phyloP scores from a whole-genome alignment of 345 rosid species.

The Corchorus olitorius region DNA sequence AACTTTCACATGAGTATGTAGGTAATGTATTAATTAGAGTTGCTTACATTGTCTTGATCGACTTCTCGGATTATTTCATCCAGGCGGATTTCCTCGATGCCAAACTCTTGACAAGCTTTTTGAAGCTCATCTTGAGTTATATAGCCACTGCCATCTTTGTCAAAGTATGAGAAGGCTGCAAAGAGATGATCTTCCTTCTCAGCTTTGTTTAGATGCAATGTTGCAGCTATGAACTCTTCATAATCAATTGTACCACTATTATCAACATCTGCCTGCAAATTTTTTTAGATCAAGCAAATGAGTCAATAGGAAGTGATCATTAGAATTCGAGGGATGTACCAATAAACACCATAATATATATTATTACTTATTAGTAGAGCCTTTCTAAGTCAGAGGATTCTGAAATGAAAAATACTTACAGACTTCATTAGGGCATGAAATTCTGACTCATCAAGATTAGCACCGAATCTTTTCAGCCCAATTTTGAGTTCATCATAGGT shows the following conservation, averaged over 20 bases:
- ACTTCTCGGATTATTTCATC: slow-evolving; percentile 63
- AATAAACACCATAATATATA: background rate
- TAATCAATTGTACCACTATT: slow-evolving; percentile 74
- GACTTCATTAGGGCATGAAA: slow-evolving; percentile 66
- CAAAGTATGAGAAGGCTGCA: slow-evolving; percentile 70
- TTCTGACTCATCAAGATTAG: slow-evolving; percentile 67
- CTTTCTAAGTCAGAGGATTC: background rate
- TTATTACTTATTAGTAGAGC: background rate
- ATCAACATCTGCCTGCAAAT: slow-evolving; percentile 67
- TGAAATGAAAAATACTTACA: slow-evolving; percentile 43
- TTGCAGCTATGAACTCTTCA: slow-evolving; percentile 72
- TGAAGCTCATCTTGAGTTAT: slow-evolving; percentile 72
- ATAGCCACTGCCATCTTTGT: slow-evolving; percentile 71
- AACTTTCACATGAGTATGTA: background rate
- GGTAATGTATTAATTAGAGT: background rate
- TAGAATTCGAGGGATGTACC: background rate
- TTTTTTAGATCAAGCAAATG: background rate
- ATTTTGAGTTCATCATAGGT: slow-evolving; percentile 80
- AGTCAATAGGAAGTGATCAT: background rate
- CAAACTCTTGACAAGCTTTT: slow-evolving; percentile 67
- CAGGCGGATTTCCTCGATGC: slow-evolving; percentile 47
- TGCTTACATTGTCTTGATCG: slow-evolving; percentile 77
- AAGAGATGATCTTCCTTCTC: slow-evolving; percentile 59
- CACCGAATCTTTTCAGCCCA: slow-evolving; percentile 64
- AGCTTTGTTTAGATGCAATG: slow-evolving; percentile 61